These are phyloP conservation scores for Fistulina hepatica DNA, from an alignment of 1,284 basidiomycete genomes.

Conservation along the genomic window DNA sequence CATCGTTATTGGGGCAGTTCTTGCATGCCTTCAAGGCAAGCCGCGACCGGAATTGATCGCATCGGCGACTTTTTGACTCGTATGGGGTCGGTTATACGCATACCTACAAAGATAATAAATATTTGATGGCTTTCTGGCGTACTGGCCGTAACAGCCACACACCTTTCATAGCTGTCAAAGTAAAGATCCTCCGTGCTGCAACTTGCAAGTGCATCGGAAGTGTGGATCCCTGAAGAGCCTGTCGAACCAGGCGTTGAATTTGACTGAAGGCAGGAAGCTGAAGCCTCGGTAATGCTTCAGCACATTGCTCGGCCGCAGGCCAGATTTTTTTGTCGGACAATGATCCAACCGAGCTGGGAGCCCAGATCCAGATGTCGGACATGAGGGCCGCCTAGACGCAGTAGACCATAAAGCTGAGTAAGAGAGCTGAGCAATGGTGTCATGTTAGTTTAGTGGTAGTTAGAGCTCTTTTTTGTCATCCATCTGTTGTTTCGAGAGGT, in stretches of 20 bases:
- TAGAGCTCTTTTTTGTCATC: too few relatives aligned
- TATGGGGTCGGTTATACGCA: constrained; percentile 61
- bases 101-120: constrained; percentile 33
- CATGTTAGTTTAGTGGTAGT: too few relatives aligned
- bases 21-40: constrained; percentile 53
- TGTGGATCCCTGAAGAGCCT: constrained; percentile 50
- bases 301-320: constrained; percentile 53
- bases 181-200: constrained; percentile 63
- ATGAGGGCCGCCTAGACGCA: too few relatives aligned
- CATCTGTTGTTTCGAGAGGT: too few relatives aligned
- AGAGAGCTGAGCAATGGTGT: too few relatives aligned
- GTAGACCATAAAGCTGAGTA: too few relatives aligned
- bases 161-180: constrained; percentile 69
- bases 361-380: too few relatives aligned
- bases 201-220: constrained; percentile 62
- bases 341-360: too few relatives aligned
- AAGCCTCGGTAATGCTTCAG: constrained; percentile 64
- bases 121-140: neutral
- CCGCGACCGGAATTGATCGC: constrained; percentile 55
- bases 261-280: constrained; percentile 34
- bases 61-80: constrained; percentile 60
- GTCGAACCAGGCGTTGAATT: constrained; percentile 42
- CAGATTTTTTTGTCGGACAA: constrained; percentile 45
- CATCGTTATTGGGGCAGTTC: too few relatives aligned
- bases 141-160: constrained; percentile 11